phyloP scores from a whole-genome alignment of 257 asterid species.

The Capsicum chinense region DNA sequence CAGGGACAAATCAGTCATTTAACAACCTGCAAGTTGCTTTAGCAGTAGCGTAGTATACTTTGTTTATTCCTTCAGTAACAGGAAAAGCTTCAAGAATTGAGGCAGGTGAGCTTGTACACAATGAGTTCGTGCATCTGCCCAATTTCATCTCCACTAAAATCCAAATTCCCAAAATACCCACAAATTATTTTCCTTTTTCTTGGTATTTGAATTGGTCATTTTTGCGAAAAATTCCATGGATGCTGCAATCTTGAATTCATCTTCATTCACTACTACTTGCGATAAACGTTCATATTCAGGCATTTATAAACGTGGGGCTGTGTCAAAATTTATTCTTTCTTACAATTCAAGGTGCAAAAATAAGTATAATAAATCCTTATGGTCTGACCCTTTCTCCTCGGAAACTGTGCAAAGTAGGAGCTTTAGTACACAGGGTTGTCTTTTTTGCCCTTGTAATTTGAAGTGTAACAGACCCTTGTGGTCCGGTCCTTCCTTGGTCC shows the following conservation, averaged over 20 bases:
- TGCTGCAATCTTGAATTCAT: conserved; percentile 49
- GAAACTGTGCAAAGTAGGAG: too few relatives aligned
- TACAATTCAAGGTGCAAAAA: conserved; percentile 6
- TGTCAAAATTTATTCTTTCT: not conserved
- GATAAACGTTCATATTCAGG: conserved; percentile 11
- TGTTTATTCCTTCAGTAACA: not conserved
- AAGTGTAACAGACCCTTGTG: too few relatives aligned
- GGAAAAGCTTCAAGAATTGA: conserved; percentile 24
- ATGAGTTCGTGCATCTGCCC: conserved; percentile 50
- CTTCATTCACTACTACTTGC: not conserved
- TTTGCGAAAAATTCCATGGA: conserved; percentile 49
- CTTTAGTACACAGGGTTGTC: too few relatives aligned
- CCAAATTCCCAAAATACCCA: not conserved
- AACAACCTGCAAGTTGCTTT: conserved; percentile 41
- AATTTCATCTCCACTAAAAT: conserved; percentile 43
- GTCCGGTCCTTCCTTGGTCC: too few relatives aligned
- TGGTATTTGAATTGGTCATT: conserved; percentile 6
- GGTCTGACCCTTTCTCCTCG: too few relatives aligned
- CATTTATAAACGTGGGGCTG: conserved; percentile 26
- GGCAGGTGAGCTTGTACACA: conserved; percentile 33
- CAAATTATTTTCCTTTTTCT: not conserved
- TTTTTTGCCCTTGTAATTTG: too few relatives aligned
- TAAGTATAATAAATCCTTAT: too few relatives aligned
- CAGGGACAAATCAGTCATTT: conserved; percentile 40
- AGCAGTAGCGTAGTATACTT: conserved; percentile 8